phyloP scores from a whole-genome alignment of 2,329 filamentous ascomycete genomes.

The Ceratocystis huliohia region DNA sequence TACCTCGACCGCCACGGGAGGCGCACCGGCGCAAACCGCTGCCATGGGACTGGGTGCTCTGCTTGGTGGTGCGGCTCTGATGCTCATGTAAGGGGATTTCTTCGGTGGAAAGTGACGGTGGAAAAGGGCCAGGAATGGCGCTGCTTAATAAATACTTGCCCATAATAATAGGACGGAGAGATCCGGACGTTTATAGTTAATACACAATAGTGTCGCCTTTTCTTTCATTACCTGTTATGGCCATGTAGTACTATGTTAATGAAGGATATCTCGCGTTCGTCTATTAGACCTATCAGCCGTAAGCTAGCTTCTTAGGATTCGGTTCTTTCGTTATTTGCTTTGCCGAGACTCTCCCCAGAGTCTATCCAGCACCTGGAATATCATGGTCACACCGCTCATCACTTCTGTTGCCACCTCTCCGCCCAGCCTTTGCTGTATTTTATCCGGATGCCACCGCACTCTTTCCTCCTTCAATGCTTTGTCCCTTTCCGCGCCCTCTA shows the following conservation, averaged over 20 bases:
- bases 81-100: conserved; percentile 30
- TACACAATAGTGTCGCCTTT: background rate
- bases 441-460: conserved; percentile 94
- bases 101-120: background rate
- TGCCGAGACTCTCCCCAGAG: conserved; percentile 37
- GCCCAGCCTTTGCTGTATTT: conserved; percentile 82
- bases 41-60: conserved; percentile 36
- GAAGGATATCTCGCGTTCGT: background rate
- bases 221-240: background rate
- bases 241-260: background rate
- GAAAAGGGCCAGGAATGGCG: background rate
- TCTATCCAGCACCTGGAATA: conserved; percentile 81
- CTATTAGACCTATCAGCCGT: background rate
- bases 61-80: conserved; percentile 35
- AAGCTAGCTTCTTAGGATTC: background rate
- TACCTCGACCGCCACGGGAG: conserved; percentile 26
- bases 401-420: conserved; percentile 56
- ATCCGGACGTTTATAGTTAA: background rate
- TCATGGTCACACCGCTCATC: conserved; percentile 69
- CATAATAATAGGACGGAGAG: background rate
- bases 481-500: conserved; percentile 35
- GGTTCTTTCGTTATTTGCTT: background rate
- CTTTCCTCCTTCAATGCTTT: conserved; percentile 65
- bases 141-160: conserved; percentile 5
- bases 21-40: conserved; percentile 29